Percentiles rank a stretch among this genome's conserved stretches.
Evolutionary conservation across 106 monocot species (phyloP).

Genomic region (Apostasia ramifera): DNA sequence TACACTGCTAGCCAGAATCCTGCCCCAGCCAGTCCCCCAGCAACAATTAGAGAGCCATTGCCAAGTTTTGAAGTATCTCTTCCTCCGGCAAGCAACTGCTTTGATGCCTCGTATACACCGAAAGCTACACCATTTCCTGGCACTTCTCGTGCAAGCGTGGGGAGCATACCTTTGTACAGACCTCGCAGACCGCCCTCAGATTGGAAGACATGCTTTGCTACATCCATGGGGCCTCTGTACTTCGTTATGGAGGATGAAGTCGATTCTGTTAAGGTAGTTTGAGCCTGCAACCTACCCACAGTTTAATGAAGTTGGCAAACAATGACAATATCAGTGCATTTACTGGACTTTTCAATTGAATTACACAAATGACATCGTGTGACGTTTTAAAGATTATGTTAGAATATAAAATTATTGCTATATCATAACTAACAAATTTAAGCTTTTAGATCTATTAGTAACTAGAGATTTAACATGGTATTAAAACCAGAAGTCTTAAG

Average conservation of each 20-base stretch:
- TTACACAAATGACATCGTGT: too few relatives aligned
- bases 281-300: slow-evolving; percentile 47
- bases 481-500: too few relatives aligned
- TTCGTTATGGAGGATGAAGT: slow-evolving; percentile 22
- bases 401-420: too few relatives aligned
- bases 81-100: slow-evolving; percentile 40
- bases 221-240: slow-evolving; percentile 57
- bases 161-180: slow-evolving; percentile 44
- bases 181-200: slow-evolving; percentile 43
- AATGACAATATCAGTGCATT: too few relatives aligned
- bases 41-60: slow-evolving; percentile 27
- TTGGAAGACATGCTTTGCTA: slow-evolving; percentile 46
- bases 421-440: too few relatives aligned
- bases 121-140: slow-evolving; percentile 59
- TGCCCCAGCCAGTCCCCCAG: slow-evolving; percentile 55
- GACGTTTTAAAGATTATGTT: too few relatives aligned
- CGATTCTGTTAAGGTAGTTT: slow-evolving; percentile 35
- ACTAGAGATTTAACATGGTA: too few relatives aligned
- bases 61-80: slow-evolving; percentile 39
- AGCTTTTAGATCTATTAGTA: too few relatives aligned
- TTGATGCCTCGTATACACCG: slow-evolving; percentile 47
- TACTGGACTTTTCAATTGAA: too few relatives aligned
- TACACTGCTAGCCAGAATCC: slow-evolving; percentile 41
- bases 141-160: slow-evolving; percentile 47
- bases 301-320: too few relatives aligned